A percentile compares a stretch with the other conserved stretches of the same genome.
Conservation (phyloP, 768 basidiomycete species). For the Cystofilobasidium ferigula region DNA sequence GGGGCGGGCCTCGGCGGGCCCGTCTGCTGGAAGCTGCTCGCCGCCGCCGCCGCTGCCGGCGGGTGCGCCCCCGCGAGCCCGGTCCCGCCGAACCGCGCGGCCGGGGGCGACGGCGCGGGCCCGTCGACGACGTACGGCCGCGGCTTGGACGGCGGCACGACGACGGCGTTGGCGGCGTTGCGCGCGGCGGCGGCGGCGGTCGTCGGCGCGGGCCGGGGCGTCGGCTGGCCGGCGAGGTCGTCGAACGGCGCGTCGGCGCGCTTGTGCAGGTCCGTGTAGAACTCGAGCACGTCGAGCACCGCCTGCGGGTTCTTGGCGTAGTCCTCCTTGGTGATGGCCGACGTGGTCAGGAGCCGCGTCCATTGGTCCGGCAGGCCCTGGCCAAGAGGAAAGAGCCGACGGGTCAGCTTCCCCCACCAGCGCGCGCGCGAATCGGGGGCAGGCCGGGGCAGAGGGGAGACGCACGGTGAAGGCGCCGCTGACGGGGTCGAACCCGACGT, state of each 20-base stretch:
- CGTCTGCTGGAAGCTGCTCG: conserved; percentile 30
- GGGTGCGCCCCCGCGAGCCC: conserved; percentile 61
- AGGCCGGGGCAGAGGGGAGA: background rate
- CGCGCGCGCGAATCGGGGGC: no score
- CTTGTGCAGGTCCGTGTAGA: conserved; percentile 95
- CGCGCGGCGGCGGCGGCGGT: no score
- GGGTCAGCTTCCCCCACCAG: no score
- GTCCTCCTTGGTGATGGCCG: conserved; percentile 94
- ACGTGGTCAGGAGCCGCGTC: conserved; percentile 91
- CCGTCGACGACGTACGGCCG: conserved; percentile 8
- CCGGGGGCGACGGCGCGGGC: conserved; percentile 37
- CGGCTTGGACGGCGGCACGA: background rate
- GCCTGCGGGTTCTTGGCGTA: conserved; percentile 95
- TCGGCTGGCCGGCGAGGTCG: conserved; percentile 26
- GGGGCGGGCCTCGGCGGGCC: conserved; percentile 16
- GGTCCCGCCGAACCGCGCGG: conserved; percentile 78
- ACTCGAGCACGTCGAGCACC: conserved; percentile 92
- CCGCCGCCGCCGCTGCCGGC: conserved; percentile 34
- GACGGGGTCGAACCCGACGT: conserved; percentile 90
- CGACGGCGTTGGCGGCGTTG: no score
- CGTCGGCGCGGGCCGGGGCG: no score
- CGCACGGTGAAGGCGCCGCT: conserved; percentile 87
- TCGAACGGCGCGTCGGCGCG: conserved; percentile 57
- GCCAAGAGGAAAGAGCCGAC: background rate
- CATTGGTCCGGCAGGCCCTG: conserved; percentile 96